Percentiles rank a stretch among this genome's conserved stretches.
Evolutionary conservation across 352 stramenopile species (phyloP).

Genomic region (Globisporangium yorkense): DNA sequence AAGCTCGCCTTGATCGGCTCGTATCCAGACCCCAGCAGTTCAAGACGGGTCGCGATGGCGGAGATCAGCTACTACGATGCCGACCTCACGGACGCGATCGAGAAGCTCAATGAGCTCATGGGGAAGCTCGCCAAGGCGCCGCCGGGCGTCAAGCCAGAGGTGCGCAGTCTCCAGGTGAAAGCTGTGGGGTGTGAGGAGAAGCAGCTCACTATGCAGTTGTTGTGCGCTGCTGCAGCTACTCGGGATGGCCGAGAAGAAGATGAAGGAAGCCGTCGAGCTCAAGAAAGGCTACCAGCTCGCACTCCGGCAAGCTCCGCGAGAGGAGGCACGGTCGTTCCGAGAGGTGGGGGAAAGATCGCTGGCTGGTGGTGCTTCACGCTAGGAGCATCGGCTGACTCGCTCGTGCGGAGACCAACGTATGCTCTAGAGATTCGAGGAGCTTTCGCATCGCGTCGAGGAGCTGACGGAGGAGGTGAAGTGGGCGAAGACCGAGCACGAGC

Average conservation of each 20-base stretch:
- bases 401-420: not conserved
- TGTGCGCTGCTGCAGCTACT: conserved; percentile 39
- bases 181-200: not conserved
- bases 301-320: conserved; percentile 63
- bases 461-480: conserved; percentile 76
- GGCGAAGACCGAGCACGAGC: conserved; percentile 74
- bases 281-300: conserved; percentile 84
- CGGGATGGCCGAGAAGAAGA: conserved; percentile 72
- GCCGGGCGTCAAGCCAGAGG: conserved; percentile 59
- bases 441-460: conserved; percentile 71
- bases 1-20: not conserved
- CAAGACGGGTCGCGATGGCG: conserved; percentile 33
- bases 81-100: conserved; percentile 75
- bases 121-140: conserved; percentile 75
- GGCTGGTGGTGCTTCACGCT: not conserved
- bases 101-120: conserved; percentile 85
- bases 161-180: conserved; percentile 8
- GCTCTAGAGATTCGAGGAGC: conserved; percentile 78
- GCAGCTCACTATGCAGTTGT: not conserved
- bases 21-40: too few relatives aligned
- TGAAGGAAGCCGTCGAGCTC: conserved; percentile 78
- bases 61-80: conserved; percentile 88
- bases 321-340: conserved; percentile 58
- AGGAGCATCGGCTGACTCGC: not conserved
- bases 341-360: conserved; percentile 28